Evolutionary conservation across 495 filamentous ascomycete species (phyloP), one percentile per base, ranked within the genome.

Genomic region (Amniculicola lignicola): DNA sequence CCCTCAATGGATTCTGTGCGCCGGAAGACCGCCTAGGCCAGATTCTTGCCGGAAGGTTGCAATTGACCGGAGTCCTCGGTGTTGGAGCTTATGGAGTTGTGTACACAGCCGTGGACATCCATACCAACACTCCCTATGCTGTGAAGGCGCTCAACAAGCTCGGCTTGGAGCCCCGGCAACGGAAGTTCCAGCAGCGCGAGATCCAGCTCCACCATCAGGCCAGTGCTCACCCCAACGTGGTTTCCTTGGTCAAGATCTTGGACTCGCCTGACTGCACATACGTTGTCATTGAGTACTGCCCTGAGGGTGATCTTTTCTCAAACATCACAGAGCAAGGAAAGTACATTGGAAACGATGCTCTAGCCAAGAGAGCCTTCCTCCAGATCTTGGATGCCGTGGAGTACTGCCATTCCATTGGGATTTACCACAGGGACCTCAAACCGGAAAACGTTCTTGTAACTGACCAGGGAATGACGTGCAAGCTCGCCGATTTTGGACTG

Each of bases 371-470:
- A 47, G 87, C 88, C 41, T 97, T 96, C 71, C 84, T 99, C 50
- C 93, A 99, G 71, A 88, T 97, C 68, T 74, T 99, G 82, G 90
- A 96, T 80, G 94, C 93, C 72, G 94, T 99, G 62, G 87, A 90
- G 63, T 86, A 89, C 70, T 97, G 93, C 81, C 93, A 99, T 74
- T 81, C 80, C 60, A 70, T 89, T 56, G 90, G 92, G 57, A 96
- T 99, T 63, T 99, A 95, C 77, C 93, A 97, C 72, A 81, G 93
- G 71, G 93, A 99, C 70, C 76, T 99, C 43, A 99, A 99, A 78
- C 93, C 93, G 28, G 93, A 99, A 76, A 97, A 99, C 73, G 88
- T 99, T 50, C 75, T 99, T 65, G 93, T 97, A 51, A 87, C 87
- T 56, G 84, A 95, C 74, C 76, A 81, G 52, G 92, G 91, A 51